Conservation (phyloP, 306 rosid species). For the barrel medic (Medicago truncatula) region DNA sequence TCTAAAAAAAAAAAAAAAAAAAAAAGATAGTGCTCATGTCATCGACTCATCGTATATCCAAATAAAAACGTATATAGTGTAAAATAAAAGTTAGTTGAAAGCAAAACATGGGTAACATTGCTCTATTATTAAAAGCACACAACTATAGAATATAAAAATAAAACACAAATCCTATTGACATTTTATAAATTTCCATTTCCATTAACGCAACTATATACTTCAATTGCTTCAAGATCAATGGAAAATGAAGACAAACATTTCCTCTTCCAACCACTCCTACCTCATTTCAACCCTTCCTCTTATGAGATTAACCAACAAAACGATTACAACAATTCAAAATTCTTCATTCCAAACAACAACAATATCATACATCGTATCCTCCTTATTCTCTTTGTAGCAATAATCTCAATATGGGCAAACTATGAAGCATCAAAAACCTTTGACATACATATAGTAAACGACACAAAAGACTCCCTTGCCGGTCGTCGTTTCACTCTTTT, state of each 20-base stretch:
- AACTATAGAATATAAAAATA: neutral
- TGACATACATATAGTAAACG: slow-evolving; percentile 54
- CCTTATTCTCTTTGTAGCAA: slow-evolving; percentile 41
- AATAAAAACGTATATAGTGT: neutral
- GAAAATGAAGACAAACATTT: slow-evolving; percentile 24
- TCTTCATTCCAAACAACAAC: slow-evolving; percentile 5
- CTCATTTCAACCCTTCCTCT: slow-evolving; percentile 24
- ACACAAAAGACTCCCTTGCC: slow-evolving; percentile 42
- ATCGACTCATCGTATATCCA: neutral
- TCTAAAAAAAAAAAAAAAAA: too few relatives aligned
- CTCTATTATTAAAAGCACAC: neutral
- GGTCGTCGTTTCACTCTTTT: slow-evolving; percentile 57
- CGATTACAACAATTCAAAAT: neutral
- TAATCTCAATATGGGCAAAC: slow-evolving; percentile 66
- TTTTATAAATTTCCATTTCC: neutral
- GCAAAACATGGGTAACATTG: neutral
- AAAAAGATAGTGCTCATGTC: neutral
- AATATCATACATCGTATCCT: slow-evolving; percentile 47
- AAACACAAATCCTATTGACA: too few relatives aligned
- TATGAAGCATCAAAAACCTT: slow-evolving; percentile 73
- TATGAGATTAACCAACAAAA: neutral
- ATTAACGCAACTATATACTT: neutral
- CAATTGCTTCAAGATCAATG: slow-evolving; percentile 18
- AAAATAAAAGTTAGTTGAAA: slow-evolving; percentile 13
- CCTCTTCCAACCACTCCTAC: slow-evolving; percentile 46